Conservation (phyloP, 2,329 filamentous ascomycete species). For the Paecilomyces fulvus region DNA sequence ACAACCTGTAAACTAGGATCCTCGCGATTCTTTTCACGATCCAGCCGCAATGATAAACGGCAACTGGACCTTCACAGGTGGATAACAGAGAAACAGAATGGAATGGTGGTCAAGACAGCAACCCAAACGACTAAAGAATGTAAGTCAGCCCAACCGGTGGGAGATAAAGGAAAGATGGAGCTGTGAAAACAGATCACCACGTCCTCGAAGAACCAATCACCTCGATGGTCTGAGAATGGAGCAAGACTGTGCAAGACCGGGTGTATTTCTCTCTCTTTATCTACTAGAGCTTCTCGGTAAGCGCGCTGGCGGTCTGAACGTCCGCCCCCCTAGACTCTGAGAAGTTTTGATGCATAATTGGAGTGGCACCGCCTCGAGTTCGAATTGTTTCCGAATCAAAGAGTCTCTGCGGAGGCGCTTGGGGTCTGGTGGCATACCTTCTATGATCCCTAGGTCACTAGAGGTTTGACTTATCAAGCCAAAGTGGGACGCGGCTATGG, state of each 20-base stretch:
- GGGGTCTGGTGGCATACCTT: neutral
- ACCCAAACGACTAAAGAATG: slow-evolving; percentile 38
- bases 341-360: slow-evolving; percentile 6
- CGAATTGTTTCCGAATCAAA: slow-evolving; percentile 11
- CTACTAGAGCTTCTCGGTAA: neutral
- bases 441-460: neutral
- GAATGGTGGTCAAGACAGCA: slow-evolving; percentile 16
- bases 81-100: slow-evolving; percentile 2
- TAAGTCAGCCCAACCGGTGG: slow-evolving; percentile 48
- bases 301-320: slow-evolving; percentile 1
- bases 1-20: neutral
- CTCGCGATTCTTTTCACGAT: neutral
- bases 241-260: slow-evolving; percentile 8
- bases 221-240: slow-evolving; percentile 11
- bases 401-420: neutral
- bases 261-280: neutral
- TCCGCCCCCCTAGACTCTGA: slow-evolving; percentile 6
- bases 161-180: slow-evolving; percentile 38
- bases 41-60: neutral
- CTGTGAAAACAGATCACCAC: neutral
- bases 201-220: neutral
- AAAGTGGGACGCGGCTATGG: neutral
- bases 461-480: neutral
- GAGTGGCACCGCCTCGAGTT: slow-evolving; percentile 8
- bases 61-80: neutral